Base-by-base conservation (phyloP, 495 filamentous ascomycete genomes). In the Penicillium pulvis region DNA sequence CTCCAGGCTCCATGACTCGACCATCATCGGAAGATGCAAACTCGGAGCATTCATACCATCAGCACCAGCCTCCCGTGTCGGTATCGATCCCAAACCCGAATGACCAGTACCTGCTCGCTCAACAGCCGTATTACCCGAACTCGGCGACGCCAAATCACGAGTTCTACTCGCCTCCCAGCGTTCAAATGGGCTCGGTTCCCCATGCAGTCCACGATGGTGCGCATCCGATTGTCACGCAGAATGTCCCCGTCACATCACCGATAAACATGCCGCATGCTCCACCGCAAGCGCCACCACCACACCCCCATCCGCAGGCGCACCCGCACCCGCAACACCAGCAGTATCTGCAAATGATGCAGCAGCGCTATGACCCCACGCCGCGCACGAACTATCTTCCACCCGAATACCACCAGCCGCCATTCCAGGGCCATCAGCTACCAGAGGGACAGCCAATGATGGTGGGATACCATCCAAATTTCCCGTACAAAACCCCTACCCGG, bases 1-100 rank as follows among this genome's bases (percentile, higher is more conserved):
- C 85, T 33, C 79, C 83, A 51, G 85, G 87, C 4, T 77, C 81
- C 51, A 72, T 73, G 54, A 72, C 71, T 51, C 74, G 75, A 54
- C 70, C 71, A 33, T 73, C 75, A 9, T 78, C 75, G 7, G 77
- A 78, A 59, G 77, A 78, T 55, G 63, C 72, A 11, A 65, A 63
- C 20, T 77, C 77, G 5, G 75, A 78, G 64, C 73, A 73, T 44
- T 75, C 73, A 3, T 75, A 76, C 51, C 72, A 76, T 47, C 72
- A 69, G 16, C 62, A 66, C 42, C 65, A 59, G 26, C 61, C 71
- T 3, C 69, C 72, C 6, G 63, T 67, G 11, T 57, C 70, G 0
- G 68, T 70, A 1, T 70, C 72, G 3, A 61, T 66, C 26, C 66
- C 72, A 2, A 71, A 68, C 50, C 72, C 69, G 11, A 71, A 71